Evolutionary conservation across 352 stramenopile genomes (phyloP).

Genomic region (Phytophthora pseudosyringae): DNA sequence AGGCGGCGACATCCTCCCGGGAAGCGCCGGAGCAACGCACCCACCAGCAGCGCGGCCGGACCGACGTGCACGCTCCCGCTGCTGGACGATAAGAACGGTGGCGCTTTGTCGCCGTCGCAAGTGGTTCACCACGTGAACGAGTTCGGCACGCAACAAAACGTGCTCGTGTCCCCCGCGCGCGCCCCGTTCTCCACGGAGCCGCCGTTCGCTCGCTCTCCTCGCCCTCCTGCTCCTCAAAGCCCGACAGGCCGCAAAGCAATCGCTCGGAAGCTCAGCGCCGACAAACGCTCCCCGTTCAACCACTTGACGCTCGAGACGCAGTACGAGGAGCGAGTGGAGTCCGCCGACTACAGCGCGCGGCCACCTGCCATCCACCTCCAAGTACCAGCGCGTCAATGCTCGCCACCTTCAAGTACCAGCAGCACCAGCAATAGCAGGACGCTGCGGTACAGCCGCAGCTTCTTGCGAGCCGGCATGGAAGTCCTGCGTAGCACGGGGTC

Average conservation of each 20-base stretch:
- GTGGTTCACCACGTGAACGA: slow-evolving; percentile 75
- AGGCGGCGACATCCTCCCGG: slow-evolving; percentile 19
- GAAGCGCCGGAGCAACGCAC: slow-evolving; percentile 9
- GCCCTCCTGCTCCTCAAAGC: slow-evolving; percentile 17
- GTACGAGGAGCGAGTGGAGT: slow-evolving; percentile 42
- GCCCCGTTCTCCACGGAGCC: slow-evolving; percentile 53
- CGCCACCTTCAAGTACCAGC: slow-evolving; percentile 4
- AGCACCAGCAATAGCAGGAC: slow-evolving; percentile 15
- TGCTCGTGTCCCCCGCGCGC: slow-evolving; percentile 63
- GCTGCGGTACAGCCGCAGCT: slow-evolving; percentile 54
- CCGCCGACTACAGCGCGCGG: slow-evolving; percentile 7
- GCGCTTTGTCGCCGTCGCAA: slow-evolving; percentile 20
- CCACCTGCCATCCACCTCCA: slow-evolving; percentile 10
- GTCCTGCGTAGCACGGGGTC: slow-evolving; percentile 43
- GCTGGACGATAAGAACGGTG: slow-evolving; percentile 23
- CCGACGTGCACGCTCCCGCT: slow-evolving; percentile 19
- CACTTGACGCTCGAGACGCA: slow-evolving; percentile 28
- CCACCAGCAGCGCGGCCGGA: slow-evolving; percentile 4
- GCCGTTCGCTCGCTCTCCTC: slow-evolving; percentile 10
- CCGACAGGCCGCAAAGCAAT: slow-evolving; percentile 12
- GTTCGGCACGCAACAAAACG: slow-evolving; percentile 61
- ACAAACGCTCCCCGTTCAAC: slow-evolving; percentile 14
- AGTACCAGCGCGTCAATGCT: neutral
- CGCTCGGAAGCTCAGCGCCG: slow-evolving; percentile 13
- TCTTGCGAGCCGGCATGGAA: slow-evolving; percentile 68